A percentile compares a stretch with the other conserved stretches of the same genome.
These are phyloP conservation scores for Simplicillium sp. DNA, from an alignment of 2,329 filamentous ascomycete genomes.

Conservation along the genomic window DNA sequence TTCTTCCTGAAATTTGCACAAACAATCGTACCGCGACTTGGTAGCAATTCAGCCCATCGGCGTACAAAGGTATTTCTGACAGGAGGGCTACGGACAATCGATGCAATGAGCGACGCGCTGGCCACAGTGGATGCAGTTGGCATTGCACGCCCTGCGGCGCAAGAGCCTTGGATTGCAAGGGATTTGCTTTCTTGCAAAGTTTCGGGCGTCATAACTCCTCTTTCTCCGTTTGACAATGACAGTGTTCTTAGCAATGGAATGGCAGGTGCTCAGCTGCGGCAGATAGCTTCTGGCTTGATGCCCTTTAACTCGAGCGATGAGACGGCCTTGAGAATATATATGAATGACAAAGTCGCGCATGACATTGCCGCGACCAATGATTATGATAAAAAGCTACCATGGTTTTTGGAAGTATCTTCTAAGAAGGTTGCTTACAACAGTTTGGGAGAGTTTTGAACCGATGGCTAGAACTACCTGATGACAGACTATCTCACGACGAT, in stretches of 20 bases:
- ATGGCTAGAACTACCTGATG: no score
- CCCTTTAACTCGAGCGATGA: constrained; percentile 1
- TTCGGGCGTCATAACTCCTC: background rate
- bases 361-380: background rate
- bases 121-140: constrained; percentile 50
- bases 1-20: constrained; percentile 55
- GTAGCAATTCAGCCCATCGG: constrained; percentile 7
- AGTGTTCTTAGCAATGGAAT: constrained; percentile 2
- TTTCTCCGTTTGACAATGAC: constrained; percentile 1
- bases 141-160: constrained; percentile 29
- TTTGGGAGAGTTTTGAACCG: no score
- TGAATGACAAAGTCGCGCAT: background rate
- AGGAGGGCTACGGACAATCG: constrained; percentile 44
- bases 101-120: constrained; percentile 49
- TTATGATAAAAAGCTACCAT: background rate
- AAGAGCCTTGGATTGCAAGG: constrained; percentile 20
- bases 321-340: background rate
- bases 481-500: no score
- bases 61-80: constrained; percentile 51
- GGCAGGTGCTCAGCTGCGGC: constrained; percentile 1
- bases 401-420: background rate
- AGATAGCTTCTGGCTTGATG: background rate
- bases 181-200: constrained; percentile 14
- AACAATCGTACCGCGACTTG: constrained; percentile 29
- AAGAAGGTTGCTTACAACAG: no score